A percentile compares a stretch with the other conserved stretches of the same genome.
These are phyloP conservation scores for Fusarium transvaalense DNA, from an alignment of 2,329 filamentous ascomycete species.

Conservation along the genomic window DNA sequence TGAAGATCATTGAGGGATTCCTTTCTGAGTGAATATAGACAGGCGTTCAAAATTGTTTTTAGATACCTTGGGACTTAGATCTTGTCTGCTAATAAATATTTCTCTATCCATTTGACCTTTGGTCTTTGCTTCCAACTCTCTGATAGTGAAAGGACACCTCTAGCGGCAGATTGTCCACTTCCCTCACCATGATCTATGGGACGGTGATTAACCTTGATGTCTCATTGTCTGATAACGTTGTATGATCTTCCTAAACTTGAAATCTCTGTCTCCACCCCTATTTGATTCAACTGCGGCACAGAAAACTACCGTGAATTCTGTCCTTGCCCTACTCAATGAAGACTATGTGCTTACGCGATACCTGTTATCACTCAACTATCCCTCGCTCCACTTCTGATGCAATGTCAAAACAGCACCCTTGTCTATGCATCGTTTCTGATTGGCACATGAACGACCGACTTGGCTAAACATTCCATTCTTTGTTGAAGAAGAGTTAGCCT, in stretches of 20 bases:
- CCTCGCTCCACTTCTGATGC: not conserved
- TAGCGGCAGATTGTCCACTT: too few species aligned
- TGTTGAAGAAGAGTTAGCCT: not conserved
- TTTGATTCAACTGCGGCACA: not conserved
- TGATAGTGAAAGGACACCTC: too few species aligned
- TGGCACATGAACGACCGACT: not conserved
- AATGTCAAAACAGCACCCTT: not conserved
- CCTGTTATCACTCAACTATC: not conserved
- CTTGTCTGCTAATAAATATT: not conserved
- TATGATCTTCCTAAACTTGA: not conserved
- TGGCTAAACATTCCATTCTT: not conserved
- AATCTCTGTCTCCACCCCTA: not conserved
- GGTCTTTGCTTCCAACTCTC: too few species aligned
- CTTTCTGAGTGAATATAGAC: not conserved
- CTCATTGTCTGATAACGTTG: not conserved
- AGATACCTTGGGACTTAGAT: not conserved
- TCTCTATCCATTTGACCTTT: not conserved
- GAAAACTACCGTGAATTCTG: not conserved
- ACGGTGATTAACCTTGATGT: too few species aligned
- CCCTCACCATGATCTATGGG: too few species aligned
- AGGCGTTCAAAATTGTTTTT: constrained; percentile 3
- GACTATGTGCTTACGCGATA: not conserved
- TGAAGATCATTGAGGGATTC: constrained; percentile 56
- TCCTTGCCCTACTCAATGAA: not conserved
- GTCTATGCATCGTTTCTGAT: not conserved